Evolutionary conservation across 768 basidiomycete genomes (phyloP).

Genomic region (Tulasnella sp.): DNA sequence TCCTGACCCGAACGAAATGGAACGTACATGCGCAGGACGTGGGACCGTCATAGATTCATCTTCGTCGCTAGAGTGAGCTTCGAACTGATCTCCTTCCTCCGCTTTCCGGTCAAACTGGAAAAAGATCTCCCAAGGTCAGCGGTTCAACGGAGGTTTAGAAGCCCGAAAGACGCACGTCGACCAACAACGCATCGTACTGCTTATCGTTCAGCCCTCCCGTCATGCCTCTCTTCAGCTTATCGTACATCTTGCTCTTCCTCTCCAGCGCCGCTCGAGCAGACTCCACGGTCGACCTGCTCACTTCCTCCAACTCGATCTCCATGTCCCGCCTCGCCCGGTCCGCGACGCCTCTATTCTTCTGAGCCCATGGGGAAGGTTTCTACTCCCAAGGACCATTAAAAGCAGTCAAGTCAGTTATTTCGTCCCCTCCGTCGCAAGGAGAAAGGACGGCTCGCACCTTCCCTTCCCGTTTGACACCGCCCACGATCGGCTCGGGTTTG

Average conservation of each 20-base stretch:
- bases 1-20: too few relatives aligned
- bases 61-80: constrained; percentile 9
- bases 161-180: constrained; percentile 48
- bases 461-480: constrained; percentile 52
- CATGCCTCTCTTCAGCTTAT: constrained; percentile 65
- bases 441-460: constrained; percentile 38
- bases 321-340: constrained; percentile 53
- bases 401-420: background rate
- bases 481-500: constrained; percentile 33
- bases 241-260: constrained; percentile 69
- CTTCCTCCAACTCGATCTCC: constrained; percentile 43
- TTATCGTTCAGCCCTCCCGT: constrained; percentile 64
- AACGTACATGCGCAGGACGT: constrained; percentile 28
- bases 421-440: too few relatives aligned
- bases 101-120: constrained; percentile 53
- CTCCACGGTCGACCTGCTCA: constrained; percentile 60
- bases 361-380: constrained; percentile 72
- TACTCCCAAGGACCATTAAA: constrained; percentile 25
- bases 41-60: constrained; percentile 64
- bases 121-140: background rate
- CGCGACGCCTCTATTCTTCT: constrained; percentile 62
- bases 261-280: constrained; percentile 59
- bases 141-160: background rate
- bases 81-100: background rate
- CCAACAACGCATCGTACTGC: constrained; percentile 59